Percentiles rank a stretch among this genome's conserved stretches.
phyloP scores from a whole-genome alignment of 163 green algal genomes.

The Chlorella variabilis region DNA sequence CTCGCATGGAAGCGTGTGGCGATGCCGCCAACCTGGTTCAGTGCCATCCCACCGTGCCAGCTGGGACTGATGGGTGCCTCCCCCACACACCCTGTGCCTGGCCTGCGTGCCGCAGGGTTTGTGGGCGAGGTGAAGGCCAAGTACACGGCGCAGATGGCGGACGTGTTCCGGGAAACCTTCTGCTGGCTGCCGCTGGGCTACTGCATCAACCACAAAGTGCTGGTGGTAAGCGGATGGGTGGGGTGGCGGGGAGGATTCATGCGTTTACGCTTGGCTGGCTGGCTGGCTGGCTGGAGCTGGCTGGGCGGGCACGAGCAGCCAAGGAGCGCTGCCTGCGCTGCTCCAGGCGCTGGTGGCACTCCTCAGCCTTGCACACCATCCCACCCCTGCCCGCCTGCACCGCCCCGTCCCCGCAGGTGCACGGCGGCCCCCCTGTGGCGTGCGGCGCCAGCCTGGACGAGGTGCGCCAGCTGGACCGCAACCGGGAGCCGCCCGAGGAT shows the following conservation, averaged over 20 bases:
- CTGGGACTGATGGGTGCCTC: too few relatives aligned
- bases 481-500: conserved; percentile 92
- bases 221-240: conserved; percentile 95
- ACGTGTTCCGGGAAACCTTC: conserved; percentile 96
- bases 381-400: neutral
- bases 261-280: too few relatives aligned
- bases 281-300: too few relatives aligned
- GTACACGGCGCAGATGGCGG: conserved; percentile 81
- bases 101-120: conserved; percentile 68
- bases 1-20: too few relatives aligned
- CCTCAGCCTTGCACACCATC: neutral
- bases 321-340: too few relatives aligned
- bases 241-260: too few relatives aligned
- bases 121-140: conserved; percentile 97
- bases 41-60: too few relatives aligned
- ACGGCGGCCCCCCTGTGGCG: conserved; percentile 22
- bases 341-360: too few relatives aligned
- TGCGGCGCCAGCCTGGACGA: conserved; percentile 86
- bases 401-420: conserved; percentile 33
- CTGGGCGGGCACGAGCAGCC: too few relatives aligned
- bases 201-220: conserved; percentile 80
- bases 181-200: conserved; percentile 92
- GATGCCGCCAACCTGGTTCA: too few relatives aligned
- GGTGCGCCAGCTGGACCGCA: conserved; percentile 84
- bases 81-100: neutral